Conservation (phyloP, 305 asterid species). For the Fraxinus greggii region DNA sequence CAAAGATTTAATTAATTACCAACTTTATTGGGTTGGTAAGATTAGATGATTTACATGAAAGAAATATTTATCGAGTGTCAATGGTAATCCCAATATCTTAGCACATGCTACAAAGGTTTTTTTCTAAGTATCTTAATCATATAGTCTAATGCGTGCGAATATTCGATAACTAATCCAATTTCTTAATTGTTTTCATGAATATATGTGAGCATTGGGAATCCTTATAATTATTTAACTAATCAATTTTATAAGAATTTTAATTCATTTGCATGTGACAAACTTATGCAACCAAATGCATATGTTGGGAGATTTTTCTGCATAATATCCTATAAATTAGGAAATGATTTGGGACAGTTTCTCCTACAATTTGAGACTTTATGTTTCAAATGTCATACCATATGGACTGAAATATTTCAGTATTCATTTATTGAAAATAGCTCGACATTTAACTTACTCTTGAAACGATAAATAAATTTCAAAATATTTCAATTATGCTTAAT, state of each 20-base stretch:
- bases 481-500: not conserved
- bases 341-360: not conserved
- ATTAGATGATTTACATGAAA: conserved; percentile 33
- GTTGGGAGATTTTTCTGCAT: conserved; percentile 14
- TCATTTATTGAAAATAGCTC: not conserved
- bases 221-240: not conserved
- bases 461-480: not conserved
- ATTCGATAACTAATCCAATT: conserved; percentile 5
- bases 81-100: conserved; percentile 41
- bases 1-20: conserved; percentile 8
- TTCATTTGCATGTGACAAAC: conserved; percentile 6
- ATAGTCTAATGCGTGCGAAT: conserved; percentile 14
- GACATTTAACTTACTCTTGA: not conserved
- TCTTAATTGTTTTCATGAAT: not conserved
- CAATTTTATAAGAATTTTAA: not conserved
- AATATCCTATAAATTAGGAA: not conserved
- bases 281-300: conserved; percentile 9
- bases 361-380: not conserved
- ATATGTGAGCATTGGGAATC: conserved; percentile 6
- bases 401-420: not conserved
- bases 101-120: conserved; percentile 36
- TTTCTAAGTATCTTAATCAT: conserved; percentile 23
- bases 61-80: conserved; percentile 13
- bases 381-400: not conserved
- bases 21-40: conserved; percentile 29